A percentile compares a stretch with the other conserved stretches of the same genome.
Conservation (phyloP, 2,329 filamentous ascomycete genomes). For the Fusarium incarnatum region DNA sequence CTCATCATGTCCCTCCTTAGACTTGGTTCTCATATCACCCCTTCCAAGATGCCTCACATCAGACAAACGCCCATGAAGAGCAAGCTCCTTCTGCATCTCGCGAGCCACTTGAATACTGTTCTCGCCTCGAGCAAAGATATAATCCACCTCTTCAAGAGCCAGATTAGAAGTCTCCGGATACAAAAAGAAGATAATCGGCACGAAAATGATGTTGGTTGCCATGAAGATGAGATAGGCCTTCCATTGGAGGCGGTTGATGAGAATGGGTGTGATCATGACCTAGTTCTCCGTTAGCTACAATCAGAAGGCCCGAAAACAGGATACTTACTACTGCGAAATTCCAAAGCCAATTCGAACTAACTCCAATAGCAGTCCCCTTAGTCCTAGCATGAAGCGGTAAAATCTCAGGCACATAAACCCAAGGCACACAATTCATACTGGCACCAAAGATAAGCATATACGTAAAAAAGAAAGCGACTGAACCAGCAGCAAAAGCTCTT, state of each 20-base stretch:
- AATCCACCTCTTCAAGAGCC: constrained; percentile 12
- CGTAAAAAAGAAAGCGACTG: constrained; percentile 34
- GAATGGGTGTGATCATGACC: constrained; percentile 62
- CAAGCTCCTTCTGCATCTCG: constrained; percentile 18
- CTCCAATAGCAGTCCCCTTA: constrained; percentile 39
- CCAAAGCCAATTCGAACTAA: constrained; percentile 28
- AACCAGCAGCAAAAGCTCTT: constrained; percentile 27
- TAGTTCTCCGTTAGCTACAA: fast-evolving
- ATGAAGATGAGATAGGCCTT: constrained; percentile 24
- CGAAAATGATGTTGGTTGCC: constrained; percentile 17
- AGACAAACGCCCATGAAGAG: not conserved
- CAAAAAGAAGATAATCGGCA: not conserved
- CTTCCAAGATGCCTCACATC: not conserved
- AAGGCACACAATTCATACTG: constrained; percentile 41
- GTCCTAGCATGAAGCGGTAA: constrained; percentile 36
- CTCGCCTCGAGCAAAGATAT: constrained; percentile 19
- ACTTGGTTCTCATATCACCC: not conserved
- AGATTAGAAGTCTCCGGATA: constrained; percentile 18
- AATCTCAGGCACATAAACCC: constrained; percentile 42
- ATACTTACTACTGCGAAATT: constrained; percentile 12
- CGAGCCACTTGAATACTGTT: constrained; percentile 10
- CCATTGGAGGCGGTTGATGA: constrained; percentile 23
- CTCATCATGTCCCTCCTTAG: not conserved
- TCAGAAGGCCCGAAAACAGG: constrained; percentile 2
- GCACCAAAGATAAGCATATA: constrained; percentile 41